Evolutionary conservation across 108 stramenopile genomes (phyloP), one percentile per base, ranked within the genome.

Genomic region (Epithemia pelagica): DNA sequence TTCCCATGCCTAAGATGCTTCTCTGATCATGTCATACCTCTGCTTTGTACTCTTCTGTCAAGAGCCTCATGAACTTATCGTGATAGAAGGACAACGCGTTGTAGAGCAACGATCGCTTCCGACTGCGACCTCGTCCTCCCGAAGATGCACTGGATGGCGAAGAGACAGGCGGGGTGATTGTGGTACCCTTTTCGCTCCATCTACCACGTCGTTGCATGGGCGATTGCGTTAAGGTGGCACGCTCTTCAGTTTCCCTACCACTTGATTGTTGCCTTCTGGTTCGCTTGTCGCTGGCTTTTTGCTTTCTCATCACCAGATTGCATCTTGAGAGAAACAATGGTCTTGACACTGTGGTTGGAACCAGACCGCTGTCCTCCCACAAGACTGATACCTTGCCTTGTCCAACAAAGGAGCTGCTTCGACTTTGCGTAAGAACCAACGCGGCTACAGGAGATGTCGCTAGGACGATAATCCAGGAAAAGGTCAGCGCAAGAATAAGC

Each of bases 221-320:
- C 7, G 84, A 78, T 24, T 66, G 66, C 2, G 83, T 82, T 22
- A 88, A 52, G 64, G 78, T 78, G 54, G 60, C 31, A 32, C 23
- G 33, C 19, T 66, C 64, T 37, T 63, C 68, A 46, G 57, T 21
- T 51, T 80, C 74, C 15, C 66, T 24, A 54, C 69, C 55, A 32
- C 82, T 81, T 28, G 80, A 66, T 56, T 92, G 91, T 75, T 80
- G 33, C 59, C 88, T 71, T 25, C 85, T 62, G 0, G 91, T 92
- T 20, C 88, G 82, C 62, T 82, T 85, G 68, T 92, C 91, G 18
- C 81, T 82, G 32, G 91, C 86, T 74, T 89, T 92, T 76, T 92
- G 91, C 65, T 92, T 92, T 25, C 91, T 73, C 91, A 92, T 92
- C 37, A 46, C 37, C 37, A 46, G 15, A 10, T 46, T 15, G 37